Base-by-base conservation (phyloP, 306 rosid species). In the Lathyrus sativus region DNA sequence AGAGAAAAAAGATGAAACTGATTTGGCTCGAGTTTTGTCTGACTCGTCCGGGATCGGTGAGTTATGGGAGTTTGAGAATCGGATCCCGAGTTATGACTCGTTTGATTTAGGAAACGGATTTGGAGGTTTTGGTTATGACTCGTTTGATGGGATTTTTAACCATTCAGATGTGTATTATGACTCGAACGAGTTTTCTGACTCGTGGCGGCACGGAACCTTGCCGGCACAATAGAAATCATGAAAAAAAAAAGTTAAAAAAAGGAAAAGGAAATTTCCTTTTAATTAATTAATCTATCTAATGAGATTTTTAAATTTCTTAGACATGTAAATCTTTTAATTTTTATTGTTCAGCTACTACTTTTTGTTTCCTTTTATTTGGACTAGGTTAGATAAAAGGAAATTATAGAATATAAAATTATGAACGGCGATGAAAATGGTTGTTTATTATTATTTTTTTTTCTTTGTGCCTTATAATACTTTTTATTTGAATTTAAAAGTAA, bases 31-130 rank as follows among this genome's bases (percentile, higher is more conserved):
- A 24, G 80, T 74, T 14, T 58, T 85, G 44, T 76, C 86, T 0
- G 91, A 86, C 62, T 83, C 88, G 61, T 86, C 88, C 2, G 96
- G 75, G 28, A 74, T 86, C 76, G 91, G 76, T 10, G 93, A 85
- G 66, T 69, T 88, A 0, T 90, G 96, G 96, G 77, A 78, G 19
- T 83, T 86, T 42, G 96, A 86, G 57, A 89, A 88, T 10, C 86
- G 72, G 68, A 70, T 80, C 3, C 85, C 84, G 72, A 76, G 83
- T 60, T 92, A 81, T 2, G 95, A 86, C 37, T 79, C 91, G 71
- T 86, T 89, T 59, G 95, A 74, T 68, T 68, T 83, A 5, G 96
- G 85, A 65, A 54, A 4, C 9, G 79, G 79, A 0, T 83, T 41
- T 9, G 62, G 39, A 55, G 28, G 45, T 39, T 63, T 42, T 24